Conservation (phyloP, 1,139 yeast species). For the Candida sojae region DNA sequence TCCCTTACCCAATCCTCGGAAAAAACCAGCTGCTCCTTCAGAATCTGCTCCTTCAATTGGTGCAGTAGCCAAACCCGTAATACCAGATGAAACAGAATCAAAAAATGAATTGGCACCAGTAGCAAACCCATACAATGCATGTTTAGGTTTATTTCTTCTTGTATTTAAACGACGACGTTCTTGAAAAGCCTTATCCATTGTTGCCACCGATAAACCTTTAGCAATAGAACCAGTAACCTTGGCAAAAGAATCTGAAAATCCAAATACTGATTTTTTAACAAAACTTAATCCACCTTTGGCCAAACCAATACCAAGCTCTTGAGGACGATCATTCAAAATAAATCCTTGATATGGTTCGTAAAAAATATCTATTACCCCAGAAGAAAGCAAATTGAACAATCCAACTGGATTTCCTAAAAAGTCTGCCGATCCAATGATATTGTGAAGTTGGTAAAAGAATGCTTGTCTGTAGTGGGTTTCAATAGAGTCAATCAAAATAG, state of each 20-base stretch:
- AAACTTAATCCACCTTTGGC: slow-evolving; percentile 97
- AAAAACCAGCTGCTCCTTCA: slow-evolving; percentile 89
- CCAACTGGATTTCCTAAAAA: slow-evolving; percentile 97
- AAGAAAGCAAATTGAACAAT: slow-evolving; percentile 84
- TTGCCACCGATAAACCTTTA: slow-evolving; percentile 88
- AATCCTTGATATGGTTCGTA: slow-evolving; percentile 98
- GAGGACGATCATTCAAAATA: slow-evolving; percentile 91
- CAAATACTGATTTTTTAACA: slow-evolving; percentile 91
- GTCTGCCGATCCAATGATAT: slow-evolving; percentile 94
- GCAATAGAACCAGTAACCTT: slow-evolving; percentile 93
- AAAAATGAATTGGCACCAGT: slow-evolving; percentile 88
- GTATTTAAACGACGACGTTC: slow-evolving; percentile 73
- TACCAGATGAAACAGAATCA: slow-evolving; percentile 85
- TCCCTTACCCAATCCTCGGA: slow-evolving; percentile 95
- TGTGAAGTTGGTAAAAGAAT: slow-evolving; percentile 88
- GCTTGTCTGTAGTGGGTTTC: slow-evolving; percentile 91
- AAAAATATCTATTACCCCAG: slow-evolving; percentile 94
- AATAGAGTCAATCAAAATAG: slow-evolving; percentile 69
- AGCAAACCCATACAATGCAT: slow-evolving; percentile 85
- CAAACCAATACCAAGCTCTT: slow-evolving; percentile 89
- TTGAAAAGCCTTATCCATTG: slow-evolving; percentile 85
- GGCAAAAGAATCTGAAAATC: slow-evolving; percentile 89
- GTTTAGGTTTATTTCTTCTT: slow-evolving; percentile 78
- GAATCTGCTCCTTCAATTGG: slow-evolving; percentile 86
- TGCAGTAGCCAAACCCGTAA: slow-evolving; percentile 86